Percentiles rank a stretch among this genome's conserved stretches.
Evolutionary conservation across 768 basidiomycete genomes (phyloP).

Genomic region (Hericium erinaceus): DNA sequence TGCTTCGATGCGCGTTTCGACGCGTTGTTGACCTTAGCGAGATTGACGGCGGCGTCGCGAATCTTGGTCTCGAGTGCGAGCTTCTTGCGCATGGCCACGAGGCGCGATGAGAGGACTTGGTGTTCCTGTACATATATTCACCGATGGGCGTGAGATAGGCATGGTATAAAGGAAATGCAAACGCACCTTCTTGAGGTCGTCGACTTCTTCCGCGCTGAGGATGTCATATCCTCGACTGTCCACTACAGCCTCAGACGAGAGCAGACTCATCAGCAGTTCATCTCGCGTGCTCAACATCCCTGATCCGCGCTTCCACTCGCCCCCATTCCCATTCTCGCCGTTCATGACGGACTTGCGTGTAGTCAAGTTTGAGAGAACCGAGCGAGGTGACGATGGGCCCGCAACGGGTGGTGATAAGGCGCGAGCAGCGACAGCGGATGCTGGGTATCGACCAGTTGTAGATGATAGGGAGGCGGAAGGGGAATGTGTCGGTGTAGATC

Average conservation of each 20-base stretch:
- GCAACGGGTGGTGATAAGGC: conserved; percentile 15
- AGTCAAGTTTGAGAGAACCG: conserved; percentile 1
- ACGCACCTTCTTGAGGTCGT: conserved; percentile 60
- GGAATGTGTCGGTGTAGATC: no score
- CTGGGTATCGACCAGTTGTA: background rate
- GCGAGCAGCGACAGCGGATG: conserved; percentile 2
- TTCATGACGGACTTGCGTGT: background rate
- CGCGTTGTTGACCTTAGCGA: conserved; percentile 55
- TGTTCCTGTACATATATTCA: conserved; percentile 47
- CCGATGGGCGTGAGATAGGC: no score
- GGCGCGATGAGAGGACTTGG: conserved; percentile 54
- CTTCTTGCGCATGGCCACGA: conserved; percentile 61
- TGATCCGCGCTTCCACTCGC: background rate
- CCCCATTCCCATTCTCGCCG: background rate
- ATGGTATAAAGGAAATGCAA: conserved; percentile 27
- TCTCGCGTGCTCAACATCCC: conserved; percentile 52
- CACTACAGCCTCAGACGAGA: conserved; percentile 92
- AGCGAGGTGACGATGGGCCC: conserved; percentile 15
- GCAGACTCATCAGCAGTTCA: conserved; percentile 78
- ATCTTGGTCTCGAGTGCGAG: conserved; percentile 79
- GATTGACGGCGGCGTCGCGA: conserved; percentile 73
- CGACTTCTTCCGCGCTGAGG: conserved; percentile 62
- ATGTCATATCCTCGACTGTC: conserved; percentile 80
- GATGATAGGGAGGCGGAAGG: no score
- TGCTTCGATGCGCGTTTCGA: conserved; percentile 53